Evolutionary conservation across 2,329 filamentous ascomycete genomes (phyloP).

Genomic region (Xylariaceae sp.): DNA sequence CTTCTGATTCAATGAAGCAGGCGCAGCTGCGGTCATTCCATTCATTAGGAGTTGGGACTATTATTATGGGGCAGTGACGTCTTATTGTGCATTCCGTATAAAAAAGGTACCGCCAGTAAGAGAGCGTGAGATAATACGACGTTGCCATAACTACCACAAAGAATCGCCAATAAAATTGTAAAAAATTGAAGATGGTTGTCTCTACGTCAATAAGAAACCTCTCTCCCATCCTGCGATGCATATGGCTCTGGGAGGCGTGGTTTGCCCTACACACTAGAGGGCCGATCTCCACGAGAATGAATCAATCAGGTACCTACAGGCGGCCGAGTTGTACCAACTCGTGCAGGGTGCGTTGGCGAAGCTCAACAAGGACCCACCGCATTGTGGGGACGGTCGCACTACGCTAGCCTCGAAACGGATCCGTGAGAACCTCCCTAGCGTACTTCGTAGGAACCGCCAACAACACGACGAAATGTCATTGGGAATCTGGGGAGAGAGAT

Average conservation of each 20-base stretch:
- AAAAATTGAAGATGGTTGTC: too few species aligned
- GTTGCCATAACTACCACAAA: too few species aligned
- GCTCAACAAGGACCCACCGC: background rate
- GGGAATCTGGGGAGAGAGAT: background rate
- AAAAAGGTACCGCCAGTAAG: background rate
- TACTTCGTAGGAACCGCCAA: background rate
- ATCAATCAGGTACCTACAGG: background rate
- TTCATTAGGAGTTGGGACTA: background rate
- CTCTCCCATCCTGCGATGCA: too few species aligned
- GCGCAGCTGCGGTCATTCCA: background rate
- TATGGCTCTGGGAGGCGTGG: background rate
- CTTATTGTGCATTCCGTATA: background rate
- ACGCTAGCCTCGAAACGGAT: background rate
- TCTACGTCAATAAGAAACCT: too few species aligned
- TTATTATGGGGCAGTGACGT: background rate
- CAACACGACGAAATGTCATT: background rate
- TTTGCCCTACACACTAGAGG: background rate
- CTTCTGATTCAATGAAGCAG: background rate
- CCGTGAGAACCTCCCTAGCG: background rate
- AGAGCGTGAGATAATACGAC: too few species aligned
- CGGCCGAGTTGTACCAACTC: too few species aligned
- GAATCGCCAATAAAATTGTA: too few species aligned
- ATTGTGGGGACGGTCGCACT: background rate
- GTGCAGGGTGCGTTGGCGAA: background rate
- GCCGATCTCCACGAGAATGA: background rate